A percentile compares a stretch with the other conserved stretches of the same genome.
phyloP scores from a whole-genome alignment of 2,329 filamentous ascomycete species.

The Trichoderma simmonsii region DNA sequence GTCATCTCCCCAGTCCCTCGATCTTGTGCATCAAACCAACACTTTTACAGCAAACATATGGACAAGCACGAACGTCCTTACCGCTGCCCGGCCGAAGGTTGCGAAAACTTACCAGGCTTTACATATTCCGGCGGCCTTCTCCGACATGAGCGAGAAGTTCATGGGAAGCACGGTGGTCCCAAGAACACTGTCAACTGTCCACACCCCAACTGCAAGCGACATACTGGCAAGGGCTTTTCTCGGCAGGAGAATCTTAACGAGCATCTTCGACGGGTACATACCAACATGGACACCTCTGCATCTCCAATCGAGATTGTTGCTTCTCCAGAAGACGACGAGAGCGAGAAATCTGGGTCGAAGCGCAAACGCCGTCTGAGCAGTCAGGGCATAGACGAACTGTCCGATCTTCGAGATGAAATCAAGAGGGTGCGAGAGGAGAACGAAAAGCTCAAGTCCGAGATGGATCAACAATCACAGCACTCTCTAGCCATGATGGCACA shows the following conservation, averaged over 20 bases:
- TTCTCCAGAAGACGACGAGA: conserved; percentile 47
- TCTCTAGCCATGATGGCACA: conserved; percentile 48
- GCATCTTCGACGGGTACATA: conserved; percentile 87
- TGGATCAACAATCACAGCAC: conserved; percentile 48
- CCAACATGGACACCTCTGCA: conserved; percentile 41
- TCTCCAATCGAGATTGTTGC: conserved; percentile 33
- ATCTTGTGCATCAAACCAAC: conserved; percentile 26
- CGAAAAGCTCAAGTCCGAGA: conserved; percentile 52
- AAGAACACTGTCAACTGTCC: conserved; percentile 87
- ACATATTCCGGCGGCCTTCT: conserved; percentile 90
- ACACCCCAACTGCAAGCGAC: conserved; percentile 82
- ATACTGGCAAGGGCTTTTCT: conserved; percentile 84
- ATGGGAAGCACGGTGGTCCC: conserved; percentile 83
- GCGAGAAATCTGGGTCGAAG: conserved; percentile 45
- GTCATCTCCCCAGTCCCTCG: conserved; percentile 34
- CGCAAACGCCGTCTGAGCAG: conserved; percentile 43
- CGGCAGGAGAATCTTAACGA: conserved; percentile 92
- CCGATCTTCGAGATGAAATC: conserved; percentile 60
- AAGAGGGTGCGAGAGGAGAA: conserved; percentile 66
- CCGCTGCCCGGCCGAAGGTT: conserved; percentile 76
- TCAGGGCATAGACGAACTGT: conserved; percentile 44
- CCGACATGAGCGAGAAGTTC: conserved; percentile 89
- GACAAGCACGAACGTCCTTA: conserved; percentile 96
- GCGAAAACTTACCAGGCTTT: conserved; percentile 89
- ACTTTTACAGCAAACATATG: conserved; percentile 78